phyloP scores from a whole-genome alignment of 1,284 basidiomycete genomes.

The Cutaneotrichosporon cutaneum region DNA sequence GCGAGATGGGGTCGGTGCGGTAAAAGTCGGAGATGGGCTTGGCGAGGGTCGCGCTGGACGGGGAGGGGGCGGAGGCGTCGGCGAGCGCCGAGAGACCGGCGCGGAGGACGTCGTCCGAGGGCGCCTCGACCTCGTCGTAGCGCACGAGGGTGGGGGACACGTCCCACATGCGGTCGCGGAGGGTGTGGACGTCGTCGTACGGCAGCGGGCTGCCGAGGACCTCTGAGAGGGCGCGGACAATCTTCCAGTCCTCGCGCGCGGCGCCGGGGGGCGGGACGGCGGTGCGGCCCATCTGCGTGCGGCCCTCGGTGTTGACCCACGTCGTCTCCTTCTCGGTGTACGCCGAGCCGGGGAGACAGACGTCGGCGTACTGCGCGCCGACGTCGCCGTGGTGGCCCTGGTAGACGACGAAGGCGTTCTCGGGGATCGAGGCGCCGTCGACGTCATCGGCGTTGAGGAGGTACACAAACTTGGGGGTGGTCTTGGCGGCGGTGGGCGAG shows the following conservation, averaged over 20 bases:
- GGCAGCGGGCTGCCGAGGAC: constrained; percentile 74
- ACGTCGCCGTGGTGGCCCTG: constrained; percentile 98
- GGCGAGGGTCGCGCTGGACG: constrained; percentile 63
- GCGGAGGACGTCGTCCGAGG: constrained; percentile 68
- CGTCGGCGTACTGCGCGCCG: constrained; percentile 94
- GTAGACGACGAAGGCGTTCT: constrained; percentile 96
- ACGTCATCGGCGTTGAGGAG: constrained; percentile 95
- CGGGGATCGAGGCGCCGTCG: constrained; percentile 84
- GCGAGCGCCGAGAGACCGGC: constrained; percentile 68
- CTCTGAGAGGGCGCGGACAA: constrained; percentile 93
- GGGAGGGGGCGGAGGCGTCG: constrained; percentile 54
- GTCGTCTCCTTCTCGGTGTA: constrained; percentile 95
- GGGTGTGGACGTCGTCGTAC: constrained; percentile 83
- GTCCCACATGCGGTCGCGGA: constrained; percentile 96
- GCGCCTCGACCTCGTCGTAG: constrained; percentile 80
- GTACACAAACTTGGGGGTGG: constrained; percentile 93
- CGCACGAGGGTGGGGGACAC: constrained; percentile 87
- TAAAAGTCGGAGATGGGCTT: constrained; percentile 93
- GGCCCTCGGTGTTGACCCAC: constrained; percentile 97
- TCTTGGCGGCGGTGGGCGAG: constrained; percentile 69
- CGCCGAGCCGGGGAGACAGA: constrained; percentile 86
- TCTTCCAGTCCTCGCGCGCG: constrained; percentile 97
- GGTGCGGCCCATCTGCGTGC: constrained; percentile 84
- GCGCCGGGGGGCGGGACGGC: constrained; percentile 95
- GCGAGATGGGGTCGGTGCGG: constrained; percentile 67